A percentile compares a stretch with the other conserved stretches of the same genome.
Evolutionary conservation across 2,329 filamentous ascomycete genomes (phyloP).

Genomic region (Cercospora sp.): DNA sequence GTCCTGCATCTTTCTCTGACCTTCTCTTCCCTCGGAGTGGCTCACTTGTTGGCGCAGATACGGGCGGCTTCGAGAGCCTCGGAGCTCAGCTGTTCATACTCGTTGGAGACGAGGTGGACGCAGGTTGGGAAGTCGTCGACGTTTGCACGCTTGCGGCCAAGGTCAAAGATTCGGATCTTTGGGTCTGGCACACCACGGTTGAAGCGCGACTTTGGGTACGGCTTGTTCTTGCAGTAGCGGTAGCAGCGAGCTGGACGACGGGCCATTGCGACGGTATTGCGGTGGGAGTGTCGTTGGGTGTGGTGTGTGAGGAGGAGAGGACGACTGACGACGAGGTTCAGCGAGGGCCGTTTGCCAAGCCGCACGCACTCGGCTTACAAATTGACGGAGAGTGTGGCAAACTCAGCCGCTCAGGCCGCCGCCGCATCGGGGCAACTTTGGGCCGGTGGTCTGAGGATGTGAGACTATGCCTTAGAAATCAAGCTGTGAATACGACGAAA

Average conservation of each 20-base stretch:
- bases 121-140: constrained; percentile 99
- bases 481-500: not conserved
- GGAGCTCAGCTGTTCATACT: constrained; percentile 99
- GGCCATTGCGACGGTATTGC: constrained; percentile 85
- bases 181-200: constrained; percentile 83
- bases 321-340: constrained; percentile 26
- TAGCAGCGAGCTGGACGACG: constrained; percentile 98
- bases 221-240: constrained; percentile 99
- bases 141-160: constrained; percentile 78
- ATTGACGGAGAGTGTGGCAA: constrained; percentile 2
- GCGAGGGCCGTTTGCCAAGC: constrained; percentile 3
- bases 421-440: not conserved
- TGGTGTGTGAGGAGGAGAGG: constrained; percentile 35
- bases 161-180: constrained; percentile 77
- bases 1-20: constrained; percentile 3
- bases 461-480: not conserved
- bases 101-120: constrained; percentile 99
- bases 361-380: constrained; percentile 8
- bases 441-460: not conserved
- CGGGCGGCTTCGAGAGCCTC: constrained; percentile 99
- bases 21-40: constrained; percentile 15
- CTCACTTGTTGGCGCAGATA: constrained; percentile 99
- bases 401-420: not conserved
- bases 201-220: constrained; percentile 99
- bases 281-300: constrained; percentile 47